These are phyloP conservation scores for Hanseniaspora hatyaiensis DNA, from an alignment of 805 yeast species.

Conservation along the genomic window DNA sequence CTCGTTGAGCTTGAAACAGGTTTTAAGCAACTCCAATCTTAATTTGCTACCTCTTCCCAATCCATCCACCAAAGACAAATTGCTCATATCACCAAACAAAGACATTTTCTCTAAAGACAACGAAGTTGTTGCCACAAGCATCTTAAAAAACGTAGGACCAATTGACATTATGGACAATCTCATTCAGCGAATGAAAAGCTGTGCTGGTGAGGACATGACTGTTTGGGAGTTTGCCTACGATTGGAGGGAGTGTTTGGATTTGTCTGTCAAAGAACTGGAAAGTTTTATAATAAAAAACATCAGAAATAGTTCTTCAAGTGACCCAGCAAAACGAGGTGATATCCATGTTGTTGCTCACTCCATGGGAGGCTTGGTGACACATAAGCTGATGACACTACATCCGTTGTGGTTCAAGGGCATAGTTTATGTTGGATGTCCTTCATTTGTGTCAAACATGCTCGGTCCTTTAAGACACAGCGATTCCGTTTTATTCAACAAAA, in stretches of 20 bases:
- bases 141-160: constrained; percentile 76
- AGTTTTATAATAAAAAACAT: constrained; percentile 36
- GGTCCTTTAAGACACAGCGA: constrained; percentile 83
- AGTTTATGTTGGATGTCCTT: constrained; percentile 72
- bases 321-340: constrained; percentile 39
- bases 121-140: constrained; percentile 57
- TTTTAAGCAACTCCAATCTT: neutral
- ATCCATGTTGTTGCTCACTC: constrained; percentile 74
- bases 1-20: neutral
- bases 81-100: constrained; percentile 52
- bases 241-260: constrained; percentile 69
- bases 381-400: constrained; percentile 57
- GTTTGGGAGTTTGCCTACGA: constrained; percentile 81
- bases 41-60: constrained; percentile 6
- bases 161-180: constrained; percentile 62
- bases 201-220: constrained; percentile 36
- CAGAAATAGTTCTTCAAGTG: neutral
- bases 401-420: constrained; percentile 64
- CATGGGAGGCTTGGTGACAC: constrained; percentile 87
- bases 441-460: constrained; percentile 70
- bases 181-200: constrained; percentile 37
- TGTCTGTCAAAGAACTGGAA: constrained; percentile 41
- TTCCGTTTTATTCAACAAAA: constrained; percentile 60
- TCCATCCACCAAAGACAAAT: constrained; percentile 29
- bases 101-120: constrained; percentile 52